These are phyloP conservation scores for Annulohypoxylon maeteangense DNA, from an alignment of 495 filamentous ascomycete genomes.

Conservation along the genomic window DNA sequence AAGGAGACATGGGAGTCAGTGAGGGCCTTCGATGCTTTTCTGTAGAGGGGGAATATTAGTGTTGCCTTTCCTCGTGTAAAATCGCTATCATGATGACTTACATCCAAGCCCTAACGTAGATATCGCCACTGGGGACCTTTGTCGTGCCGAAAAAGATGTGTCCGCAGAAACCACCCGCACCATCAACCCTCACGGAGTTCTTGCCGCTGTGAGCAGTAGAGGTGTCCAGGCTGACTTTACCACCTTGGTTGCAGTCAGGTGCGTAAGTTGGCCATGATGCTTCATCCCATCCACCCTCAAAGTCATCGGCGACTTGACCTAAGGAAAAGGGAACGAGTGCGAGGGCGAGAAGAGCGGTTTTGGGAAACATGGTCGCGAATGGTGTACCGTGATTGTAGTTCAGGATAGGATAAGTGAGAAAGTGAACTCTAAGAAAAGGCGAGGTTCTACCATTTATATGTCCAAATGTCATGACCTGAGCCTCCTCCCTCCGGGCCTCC, in stretches of 20 bases:
- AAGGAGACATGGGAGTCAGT: constrained; percentile 66
- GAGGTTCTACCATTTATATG: constrained; percentile 45
- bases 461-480: constrained; percentile 30
- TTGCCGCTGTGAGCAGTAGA: constrained; percentile 63
- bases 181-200: constrained; percentile 65
- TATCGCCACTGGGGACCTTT: constrained; percentile 63
- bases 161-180: constrained; percentile 66
- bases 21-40: constrained; percentile 63
- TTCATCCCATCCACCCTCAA: constrained; percentile 65
- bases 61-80: constrained; percentile 18
- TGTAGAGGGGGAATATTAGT: constrained; percentile 46
- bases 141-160: constrained; percentile 70
- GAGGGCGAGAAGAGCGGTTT: constrained; percentile 57
- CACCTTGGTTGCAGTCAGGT: constrained; percentile 66
- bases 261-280: constrained; percentile 66
- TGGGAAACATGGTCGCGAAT: constrained; percentile 56
- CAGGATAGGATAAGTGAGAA: constrained; percentile 16
- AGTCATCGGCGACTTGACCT: constrained; percentile 63
- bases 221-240: constrained; percentile 62
- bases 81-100: constrained; percentile 49
- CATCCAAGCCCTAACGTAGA: constrained; percentile 65
- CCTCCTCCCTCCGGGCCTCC: constrained; percentile 35
- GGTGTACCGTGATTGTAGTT: constrained; percentile 13
- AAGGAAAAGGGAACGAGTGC: constrained; percentile 58
- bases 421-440: constrained; percentile 27